phyloP scores from a whole-genome alignment of 2,329 filamentous ascomycete species.

The Akanthomyces dipterigenus region DNA sequence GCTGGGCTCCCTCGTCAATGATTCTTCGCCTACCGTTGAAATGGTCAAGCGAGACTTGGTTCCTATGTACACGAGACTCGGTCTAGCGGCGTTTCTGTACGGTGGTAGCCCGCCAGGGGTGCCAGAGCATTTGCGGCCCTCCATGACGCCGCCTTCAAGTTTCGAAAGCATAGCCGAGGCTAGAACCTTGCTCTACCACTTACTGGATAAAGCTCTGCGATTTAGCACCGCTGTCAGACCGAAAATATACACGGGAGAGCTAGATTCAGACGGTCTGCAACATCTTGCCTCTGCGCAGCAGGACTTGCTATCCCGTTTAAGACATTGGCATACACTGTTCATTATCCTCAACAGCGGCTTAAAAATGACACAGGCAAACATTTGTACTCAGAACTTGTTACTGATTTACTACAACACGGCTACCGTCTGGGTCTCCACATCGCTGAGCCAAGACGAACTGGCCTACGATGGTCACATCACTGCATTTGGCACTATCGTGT shows the following conservation, averaged over 20 bases:
- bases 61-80: constrained; percentile 37
- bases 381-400: constrained; percentile 23
- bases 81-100: constrained; percentile 35
- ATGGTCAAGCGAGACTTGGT: constrained; percentile 34
- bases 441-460: constrained; percentile 25
- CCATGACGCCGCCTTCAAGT: constrained; percentile 24
- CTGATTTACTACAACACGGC: constrained; percentile 31
- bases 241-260: constrained; percentile 21
- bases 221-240: constrained; percentile 25
- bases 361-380: constrained; percentile 9
- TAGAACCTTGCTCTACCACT: constrained; percentile 27
- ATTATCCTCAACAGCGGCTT: constrained; percentile 17
- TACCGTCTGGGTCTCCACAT: constrained; percentile 27
- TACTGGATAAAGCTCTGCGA: constrained; percentile 33
- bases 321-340: constrained; percentile 26
- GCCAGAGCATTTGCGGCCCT: constrained; percentile 27
- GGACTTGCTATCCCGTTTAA: constrained; percentile 23
- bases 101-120: constrained; percentile 30
- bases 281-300: constrained; percentile 27
- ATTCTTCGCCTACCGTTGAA: constrained; percentile 25
- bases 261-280: constrained; percentile 19
- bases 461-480: constrained; percentile 29
- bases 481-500: constrained; percentile 31
- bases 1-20: constrained; percentile 26
- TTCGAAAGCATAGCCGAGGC: constrained; percentile 29